phyloP scores from a whole-genome alignment of 768 basidiomycete genomes.

The Kwoniella newhampshirensis region DNA sequence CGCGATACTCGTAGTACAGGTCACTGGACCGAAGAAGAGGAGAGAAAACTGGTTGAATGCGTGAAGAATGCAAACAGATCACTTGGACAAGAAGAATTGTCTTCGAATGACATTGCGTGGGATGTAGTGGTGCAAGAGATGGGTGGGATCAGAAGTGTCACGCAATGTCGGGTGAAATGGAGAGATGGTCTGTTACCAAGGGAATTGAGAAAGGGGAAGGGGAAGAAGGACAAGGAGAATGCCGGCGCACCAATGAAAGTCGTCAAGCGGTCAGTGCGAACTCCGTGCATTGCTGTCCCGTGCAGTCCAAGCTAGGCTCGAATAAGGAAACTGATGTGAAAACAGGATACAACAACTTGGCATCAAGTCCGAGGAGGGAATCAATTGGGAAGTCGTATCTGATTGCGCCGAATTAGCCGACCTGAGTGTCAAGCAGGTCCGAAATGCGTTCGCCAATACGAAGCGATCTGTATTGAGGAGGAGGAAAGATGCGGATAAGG shows the following conservation, averaged over 20 bases:
- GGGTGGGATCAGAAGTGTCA: constrained; percentile 26
- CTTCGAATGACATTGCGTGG: constrained; percentile 34
- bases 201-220: constrained; percentile 13
- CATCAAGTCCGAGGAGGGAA: too few species aligned
- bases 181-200: constrained; percentile 8
- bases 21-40: constrained; percentile 32
- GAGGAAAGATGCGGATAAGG: too few species aligned
- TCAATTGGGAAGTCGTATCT: too few species aligned
- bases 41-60: constrained; percentile 11
- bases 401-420: too few species aligned
- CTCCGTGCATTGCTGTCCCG: background rate
- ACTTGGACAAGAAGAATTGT: constrained; percentile 17
- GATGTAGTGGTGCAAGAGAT: constrained; percentile 30
- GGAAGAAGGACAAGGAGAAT: background rate
- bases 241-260: background rate
- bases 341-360: too few species aligned
- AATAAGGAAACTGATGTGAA: too few species aligned
- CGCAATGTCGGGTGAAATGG: constrained; percentile 43
- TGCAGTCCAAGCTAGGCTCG: too few species aligned
- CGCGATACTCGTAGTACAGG: constrained; percentile 10
- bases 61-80: constrained; percentile 31
- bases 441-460: too few species aligned
- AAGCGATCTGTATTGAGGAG: too few species aligned
- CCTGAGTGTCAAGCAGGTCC: too few species aligned
- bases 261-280: background rate